Evolutionary conservation across 2,329 filamentous ascomycete genomes (phyloP).

Genomic region (Scedosporium dehoogii): DNA sequence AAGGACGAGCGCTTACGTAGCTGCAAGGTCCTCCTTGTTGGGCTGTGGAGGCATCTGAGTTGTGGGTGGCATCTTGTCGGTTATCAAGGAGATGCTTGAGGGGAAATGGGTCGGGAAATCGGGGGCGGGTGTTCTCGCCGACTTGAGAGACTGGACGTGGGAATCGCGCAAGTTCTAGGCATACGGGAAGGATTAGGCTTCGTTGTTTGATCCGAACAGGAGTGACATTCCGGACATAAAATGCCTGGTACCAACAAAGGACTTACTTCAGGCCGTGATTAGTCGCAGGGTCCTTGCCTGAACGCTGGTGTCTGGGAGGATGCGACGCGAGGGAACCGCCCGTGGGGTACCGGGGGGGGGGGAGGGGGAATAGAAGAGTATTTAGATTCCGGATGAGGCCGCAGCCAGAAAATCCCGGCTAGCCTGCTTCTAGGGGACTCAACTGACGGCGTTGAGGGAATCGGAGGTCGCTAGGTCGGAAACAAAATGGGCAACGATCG

Average conservation of each 20-base stretch:
- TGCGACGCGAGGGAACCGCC: background rate
- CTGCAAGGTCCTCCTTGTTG: constrained; percentile 50
- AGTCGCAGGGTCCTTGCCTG: background rate
- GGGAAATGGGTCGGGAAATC: background rate
- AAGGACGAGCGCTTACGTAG: constrained; percentile 27
- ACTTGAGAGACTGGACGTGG: background rate
- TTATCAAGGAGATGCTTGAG: background rate
- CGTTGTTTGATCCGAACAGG: background rate
- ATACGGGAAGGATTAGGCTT: background rate
- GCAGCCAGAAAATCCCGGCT: background rate
- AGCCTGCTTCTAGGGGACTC: background rate
- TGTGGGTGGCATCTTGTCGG: constrained; percentile 1
- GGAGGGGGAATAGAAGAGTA: background rate
- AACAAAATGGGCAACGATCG: background rate
- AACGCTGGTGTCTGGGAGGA: background rate
- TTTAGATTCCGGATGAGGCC: background rate
- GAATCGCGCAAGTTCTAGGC: background rate
- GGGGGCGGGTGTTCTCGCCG: background rate
- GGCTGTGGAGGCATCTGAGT: constrained; percentile 44
- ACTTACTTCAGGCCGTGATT: background rate
- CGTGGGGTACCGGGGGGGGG: background rate
- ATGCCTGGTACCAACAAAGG: background rate
- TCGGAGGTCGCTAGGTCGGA: background rate
- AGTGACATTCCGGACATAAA: background rate
- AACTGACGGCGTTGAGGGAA: background rate